Evolutionary conservation across 2,329 filamentous ascomycete genomes (phyloP).

Genomic region (Nannizzia gypsea): DNA sequence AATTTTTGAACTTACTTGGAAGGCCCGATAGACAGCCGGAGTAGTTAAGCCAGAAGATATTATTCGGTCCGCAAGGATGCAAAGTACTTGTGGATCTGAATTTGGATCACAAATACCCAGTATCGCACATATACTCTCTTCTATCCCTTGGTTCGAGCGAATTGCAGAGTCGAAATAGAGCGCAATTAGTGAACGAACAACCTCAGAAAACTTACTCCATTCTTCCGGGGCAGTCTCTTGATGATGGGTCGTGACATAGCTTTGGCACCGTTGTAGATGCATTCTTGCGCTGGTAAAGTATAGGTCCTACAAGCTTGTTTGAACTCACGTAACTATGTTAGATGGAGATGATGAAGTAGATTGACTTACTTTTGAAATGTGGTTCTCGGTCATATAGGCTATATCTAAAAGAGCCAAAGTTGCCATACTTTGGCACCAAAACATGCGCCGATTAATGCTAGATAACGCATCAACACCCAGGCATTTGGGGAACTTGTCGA

Average conservation of each 20-base stretch:
- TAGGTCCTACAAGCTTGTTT: slow-evolving; percentile 30
- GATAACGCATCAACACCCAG: slow-evolving; percentile 18
- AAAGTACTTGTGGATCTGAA: not conserved
- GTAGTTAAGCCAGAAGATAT: not conserved
- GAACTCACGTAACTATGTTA: too few relatives aligned
- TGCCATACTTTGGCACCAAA: slow-evolving; percentile 61
- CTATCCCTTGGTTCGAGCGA: not conserved
- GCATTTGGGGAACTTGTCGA: slow-evolving; percentile 26
- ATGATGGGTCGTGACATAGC: slow-evolving; percentile 41
- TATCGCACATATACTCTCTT: not conserved
- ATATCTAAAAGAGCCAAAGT: slow-evolving; percentile 34
- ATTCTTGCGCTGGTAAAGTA: slow-evolving; percentile 53
- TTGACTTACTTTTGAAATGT: too few relatives aligned
- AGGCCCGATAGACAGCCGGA: not conserved
- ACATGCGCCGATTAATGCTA: slow-evolving; percentile 47
- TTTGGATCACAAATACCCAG: not conserved
- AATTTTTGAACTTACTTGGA: not conserved
- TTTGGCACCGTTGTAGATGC: slow-evolving; percentile 45
- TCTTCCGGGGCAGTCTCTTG: slow-evolving; percentile 44
- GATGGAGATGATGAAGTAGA: too few relatives aligned
- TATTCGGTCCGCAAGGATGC: not conserved
- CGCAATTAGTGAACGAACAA: not conserved
- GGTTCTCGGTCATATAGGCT: slow-evolving; percentile 15
- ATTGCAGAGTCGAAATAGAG: not conserved
- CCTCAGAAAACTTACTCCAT: slow-evolving; percentile 36